Evolutionary conservation across 345 rosid species (phyloP), one percentile per base, ranked within the genome.

Genomic region (Garcia nutans): DNA sequence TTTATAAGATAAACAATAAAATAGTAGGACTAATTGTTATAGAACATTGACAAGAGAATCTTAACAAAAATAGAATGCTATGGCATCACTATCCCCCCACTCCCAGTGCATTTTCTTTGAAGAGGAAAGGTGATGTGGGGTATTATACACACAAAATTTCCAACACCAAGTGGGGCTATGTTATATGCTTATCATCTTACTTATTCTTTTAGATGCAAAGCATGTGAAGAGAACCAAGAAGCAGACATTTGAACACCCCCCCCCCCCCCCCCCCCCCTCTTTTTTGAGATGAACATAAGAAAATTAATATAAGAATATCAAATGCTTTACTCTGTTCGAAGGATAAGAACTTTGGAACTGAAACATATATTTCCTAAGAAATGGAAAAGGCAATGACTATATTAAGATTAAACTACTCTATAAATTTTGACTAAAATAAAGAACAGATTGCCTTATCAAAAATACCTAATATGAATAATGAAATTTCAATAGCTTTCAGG

Each of bases 1-100:
- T 57, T 19, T 23, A 58, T 68, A 61, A 68, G 71, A 33, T n/a
- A 60, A 59, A 31, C 24, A 65, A 37, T 31, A 73, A 65, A 52
- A 26, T 1, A 68, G 54, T 23, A 31, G 12, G 26, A 41, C 58
- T 68, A 65, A 60, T 49, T 8, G 11, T 28, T 24, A 49, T 28
- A 68, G 13, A 17, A 59, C 70, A 70, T 55, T 16, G 70, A 24
- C 23, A 31, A 42, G 1, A 22, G 62, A 78, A 64, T 31, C 6
- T 64, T 68, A 50, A 55, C 72, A 52, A 3, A 66, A 66, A 66
- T 31, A 11, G 7, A 41, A 37, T 3, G 69, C 4, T 22, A 54
- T 64, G 11, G 52, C 2, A 64, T 22, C 55, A 7, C 49, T 45
- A 55, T 49, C 22, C 6, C 42, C 37, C 75, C 65, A 45, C 22